A percentile compares a stretch with the other conserved stretches of the same genome.
Evolutionary conservation across 1,284 basidiomycete species (phyloP).

Genomic region (Trichosporon faecale): DNA sequence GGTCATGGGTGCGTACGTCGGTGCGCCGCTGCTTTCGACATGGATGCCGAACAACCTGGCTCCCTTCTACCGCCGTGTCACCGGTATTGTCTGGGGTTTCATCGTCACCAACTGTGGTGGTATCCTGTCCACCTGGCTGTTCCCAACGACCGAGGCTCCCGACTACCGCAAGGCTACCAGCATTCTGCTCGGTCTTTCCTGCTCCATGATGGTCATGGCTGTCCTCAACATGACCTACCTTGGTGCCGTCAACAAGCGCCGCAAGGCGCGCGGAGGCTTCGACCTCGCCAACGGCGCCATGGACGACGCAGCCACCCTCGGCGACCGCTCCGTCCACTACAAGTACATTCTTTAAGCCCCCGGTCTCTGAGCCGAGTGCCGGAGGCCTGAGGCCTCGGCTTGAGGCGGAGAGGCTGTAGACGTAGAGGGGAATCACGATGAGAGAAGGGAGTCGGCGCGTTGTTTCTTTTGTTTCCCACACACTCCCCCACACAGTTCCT

Average conservation of each 20-base stretch:
- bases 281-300: neutral
- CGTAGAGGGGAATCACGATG: neutral
- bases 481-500: neutral
- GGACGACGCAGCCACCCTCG: constrained; percentile 5
- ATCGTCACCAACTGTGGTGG: constrained; percentile 60
- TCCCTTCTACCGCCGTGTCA: constrained; percentile 59
- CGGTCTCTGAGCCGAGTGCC: neutral
- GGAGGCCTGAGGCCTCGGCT: neutral
- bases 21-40: constrained; percentile 35
- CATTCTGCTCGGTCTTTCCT: constrained; percentile 24
- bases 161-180: constrained; percentile 52
- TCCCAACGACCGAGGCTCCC: constrained; percentile 54
- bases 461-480: neutral
- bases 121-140: constrained; percentile 60
- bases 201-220: constrained; percentile 21
- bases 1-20: constrained; percentile 44
- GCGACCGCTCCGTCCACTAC: constrained; percentile 16
- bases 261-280: constrained; percentile 1
- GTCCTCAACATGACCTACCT: constrained; percentile 26
- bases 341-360: constrained; percentile 13
- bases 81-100: constrained; percentile 59
- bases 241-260: constrained; percentile 17
- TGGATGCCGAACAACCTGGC: constrained; percentile 60
- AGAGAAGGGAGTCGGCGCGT: neutral
- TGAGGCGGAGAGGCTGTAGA: neutral